Evolutionary conservation across 148 eudicot species (phyloP).

Genomic region (Nepenthes mirabilis): DNA sequence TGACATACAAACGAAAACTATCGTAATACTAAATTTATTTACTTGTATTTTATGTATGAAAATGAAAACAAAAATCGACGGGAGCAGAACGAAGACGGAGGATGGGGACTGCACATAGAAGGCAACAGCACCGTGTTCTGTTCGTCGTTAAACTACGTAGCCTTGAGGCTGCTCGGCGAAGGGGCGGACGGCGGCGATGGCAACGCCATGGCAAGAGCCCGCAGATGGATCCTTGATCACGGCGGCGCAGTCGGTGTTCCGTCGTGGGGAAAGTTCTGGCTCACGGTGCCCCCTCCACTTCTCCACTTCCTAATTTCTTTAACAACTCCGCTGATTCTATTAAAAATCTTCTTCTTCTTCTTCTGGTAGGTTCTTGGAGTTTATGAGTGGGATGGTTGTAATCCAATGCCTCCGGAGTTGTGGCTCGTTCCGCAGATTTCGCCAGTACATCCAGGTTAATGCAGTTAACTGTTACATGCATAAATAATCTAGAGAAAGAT

Average conservation of each 20-base stretch:
- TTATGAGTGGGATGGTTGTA: slow-evolving; percentile 59
- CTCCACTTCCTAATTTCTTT: neutral
- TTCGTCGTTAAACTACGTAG: slow-evolving; percentile 30
- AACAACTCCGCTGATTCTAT: neutral
- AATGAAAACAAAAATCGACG: neutral
- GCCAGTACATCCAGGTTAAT: slow-evolving; percentile 52
- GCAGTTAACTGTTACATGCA: neutral
- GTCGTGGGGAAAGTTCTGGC: slow-evolving; percentile 70
- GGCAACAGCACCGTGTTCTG: slow-evolving; percentile 52
- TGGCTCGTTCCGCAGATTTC: slow-evolving; percentile 47
- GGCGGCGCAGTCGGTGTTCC: slow-evolving; percentile 40
- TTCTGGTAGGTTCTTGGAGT: slow-evolving; percentile 43
- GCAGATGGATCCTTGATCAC: slow-evolving; percentile 44
- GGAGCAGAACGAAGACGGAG: slow-evolving; percentile 51
- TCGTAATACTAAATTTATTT: neutral
- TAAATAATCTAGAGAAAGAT: neutral
- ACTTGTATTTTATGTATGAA: neutral
- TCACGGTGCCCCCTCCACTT: slow-evolving; percentile 20
- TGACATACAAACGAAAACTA: neutral
- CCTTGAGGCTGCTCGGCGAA: slow-evolving; percentile 51
- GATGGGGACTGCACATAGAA: slow-evolving; percentile 63
- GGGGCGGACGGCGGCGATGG: slow-evolving; percentile 18
- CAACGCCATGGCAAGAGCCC: slow-evolving; percentile 17
- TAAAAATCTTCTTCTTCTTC: neutral
- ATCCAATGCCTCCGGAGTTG: slow-evolving; percentile 63